Evolutionary conservation across 163 green algal genomes (phyloP).

Genomic region (Chloroidium sp.): DNA sequence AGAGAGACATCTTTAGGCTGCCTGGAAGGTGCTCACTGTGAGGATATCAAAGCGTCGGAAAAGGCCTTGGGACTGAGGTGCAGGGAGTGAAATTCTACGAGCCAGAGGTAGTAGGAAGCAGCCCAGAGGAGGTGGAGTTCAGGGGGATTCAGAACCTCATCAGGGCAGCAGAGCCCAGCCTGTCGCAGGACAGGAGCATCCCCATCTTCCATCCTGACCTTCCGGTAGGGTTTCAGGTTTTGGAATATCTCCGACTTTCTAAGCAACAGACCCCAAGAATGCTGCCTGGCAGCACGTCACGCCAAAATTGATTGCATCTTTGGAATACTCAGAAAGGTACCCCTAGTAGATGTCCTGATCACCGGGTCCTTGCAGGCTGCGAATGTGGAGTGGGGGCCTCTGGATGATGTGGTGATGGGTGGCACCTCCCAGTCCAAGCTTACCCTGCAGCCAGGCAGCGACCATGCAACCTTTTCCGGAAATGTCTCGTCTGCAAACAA

Average conservation of each 20-base stretch:
- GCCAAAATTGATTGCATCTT: no score
- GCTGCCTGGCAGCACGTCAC: no score
- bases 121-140: constrained; percentile 49
- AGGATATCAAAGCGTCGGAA: no score
- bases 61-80: neutral
- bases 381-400: constrained; percentile 54
- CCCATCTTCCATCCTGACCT: constrained; percentile 18
- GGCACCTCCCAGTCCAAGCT: constrained; percentile 43
- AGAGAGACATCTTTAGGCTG: neutral
- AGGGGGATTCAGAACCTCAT: constrained; percentile 33
- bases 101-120: constrained; percentile 56
- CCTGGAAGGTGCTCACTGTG: neutral
- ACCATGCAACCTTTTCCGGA: constrained; percentile 57
- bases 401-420: constrained; percentile 95
- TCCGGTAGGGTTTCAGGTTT: no score
- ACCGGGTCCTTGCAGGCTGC: constrained; percentile 1
- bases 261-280: no score
- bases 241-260: no score
- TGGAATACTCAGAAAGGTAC: no score
- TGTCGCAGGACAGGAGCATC: constrained; percentile 5
- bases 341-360: no score
- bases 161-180: constrained; percentile 26
- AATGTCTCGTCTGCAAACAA: constrained; percentile 79
- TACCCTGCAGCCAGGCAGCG: no score
- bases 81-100: constrained; percentile 84